Evolutionary conservation across 805 yeast species (phyloP), one percentile per base, ranked within the genome.

Genomic region (Metschnikowia gelsemii): DNA sequence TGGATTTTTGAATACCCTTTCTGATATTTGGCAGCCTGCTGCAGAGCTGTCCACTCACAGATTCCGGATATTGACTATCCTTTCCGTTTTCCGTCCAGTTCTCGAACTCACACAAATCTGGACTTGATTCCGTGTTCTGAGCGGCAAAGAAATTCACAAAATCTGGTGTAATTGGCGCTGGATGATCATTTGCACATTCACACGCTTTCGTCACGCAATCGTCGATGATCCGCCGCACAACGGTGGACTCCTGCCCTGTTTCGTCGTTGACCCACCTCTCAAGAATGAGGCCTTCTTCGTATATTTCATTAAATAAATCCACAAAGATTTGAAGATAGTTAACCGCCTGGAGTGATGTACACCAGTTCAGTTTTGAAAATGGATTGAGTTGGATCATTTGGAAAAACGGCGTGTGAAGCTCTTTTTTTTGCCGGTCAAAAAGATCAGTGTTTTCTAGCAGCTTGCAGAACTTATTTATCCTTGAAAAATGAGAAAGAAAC

Each of bases 251-350:
- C 24, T 35, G 35, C 17, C 39, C 45, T n/a, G 36, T 37, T 3
- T 38, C 42, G 9, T 35, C 40, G 23, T 25, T 38, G 27, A 28
- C 44, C 22, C 35, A 38, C 6, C 40, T 31, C 32, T 42, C 52
- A 14, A 50, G 40, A 5, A 46, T 32, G 6, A 48, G 41, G 8
- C 46, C 46, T 19, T 46, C 48, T 7, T 32, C 44, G 35, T 50
- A 50, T 3, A 50, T 34, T n/a, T 33, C 46, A 35, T 48, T 50
- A 38, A 38, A 50, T 24, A 48, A 40, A 19, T 48, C 54, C 22
- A 50, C 40, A 19, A 50, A 46, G 11, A 39, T 40, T 37, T 50
- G 52, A n/a, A 46, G 50, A 38, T 50, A 46, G 25, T 46, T 49
- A 16, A 47, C 38, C 2, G 51, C 37, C 32, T 48, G 50, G n/a